Base-by-base conservation (phyloP, 208 protist species). In the Crithidia expoeki region DNA sequence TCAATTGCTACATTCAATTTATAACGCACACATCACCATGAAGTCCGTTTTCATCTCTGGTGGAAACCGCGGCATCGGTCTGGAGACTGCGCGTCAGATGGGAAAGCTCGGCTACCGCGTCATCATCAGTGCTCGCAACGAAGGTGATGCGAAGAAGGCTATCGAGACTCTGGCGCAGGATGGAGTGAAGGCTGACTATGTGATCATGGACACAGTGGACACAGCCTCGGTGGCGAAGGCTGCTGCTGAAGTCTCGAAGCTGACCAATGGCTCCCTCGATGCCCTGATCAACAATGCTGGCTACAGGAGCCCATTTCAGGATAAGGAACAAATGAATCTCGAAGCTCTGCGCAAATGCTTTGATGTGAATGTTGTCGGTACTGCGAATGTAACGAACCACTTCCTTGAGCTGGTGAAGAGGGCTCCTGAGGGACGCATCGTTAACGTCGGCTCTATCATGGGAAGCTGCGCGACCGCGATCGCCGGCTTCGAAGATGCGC, bases 211-310 rank as follows among this genome's bases (percentile, higher is more conserved):
- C 38, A 80, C 85, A 9, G 49, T 52, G 23, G 72, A 77, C 52
- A 84, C 86, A 6, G 61, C 68, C 30, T 89, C 81, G 19, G 84
- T 92, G 21, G 50, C 49, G n/a, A 67, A 70, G 23, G 89, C 89
- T 12, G 84, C 70, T 23, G 74, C 52, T 2, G 68, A 70, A 23
- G 84, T 94, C 34, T 57, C 72, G 42, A 70, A 80, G 65, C 50
- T 65, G 50, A 64, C 62, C 33, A 75, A 79, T 23, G 69, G 80
- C 25, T 44, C 52, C 33, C 75, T 92, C 7, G 89, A 92, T 42
- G 89, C 56, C 12, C 86, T 94, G 60, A 88, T 94, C 74, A 94
- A 94, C 70, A 92, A 92, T 57, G 85, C 84, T 27, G 86, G 83
- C 25, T 68, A 75, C 55, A 32, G 30, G 27, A 25, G 30, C 38